Base-by-base conservation (phyloP, 2,329 filamentous ascomycete genomes). In the Xylariaceae sp. region DNA sequence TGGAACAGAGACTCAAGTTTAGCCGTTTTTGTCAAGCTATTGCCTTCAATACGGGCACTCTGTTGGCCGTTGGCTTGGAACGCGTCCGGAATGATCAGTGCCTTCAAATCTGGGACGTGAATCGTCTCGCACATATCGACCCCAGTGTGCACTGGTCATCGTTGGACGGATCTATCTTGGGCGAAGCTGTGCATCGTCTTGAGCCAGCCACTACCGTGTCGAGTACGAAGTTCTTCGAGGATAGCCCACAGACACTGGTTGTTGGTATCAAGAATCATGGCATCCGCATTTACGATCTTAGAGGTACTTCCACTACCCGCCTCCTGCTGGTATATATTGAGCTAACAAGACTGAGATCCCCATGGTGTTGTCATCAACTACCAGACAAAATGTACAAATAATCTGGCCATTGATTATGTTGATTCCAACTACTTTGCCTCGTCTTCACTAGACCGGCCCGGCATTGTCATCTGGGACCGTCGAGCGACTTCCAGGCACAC, bases 351-450 rank as follows among this genome's bases (percentile, higher is more conserved):
- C 68, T 39, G 58, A 78, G 74, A 76, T 77, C 80, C 82, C 42
- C 76, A 81, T 39, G 77, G 77, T 11, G 76, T 78, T 17, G 80
- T 81, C 5, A 76, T 82, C 52, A 84, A 78, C n/a, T 87, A 86
- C 64, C 82, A 82, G 62, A 88, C 85, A 3, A 84, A 82, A 65
- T 86, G 84, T 67, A 87, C 86, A 71, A 88, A 88, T 66, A 88
- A 88, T 64, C 72, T 94, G 57, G 83, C 89, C 13, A 89, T 94
- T 61, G 89, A 94, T 74, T 89, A 89, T 61, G 78, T 85, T 18
- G 88, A 95, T 67, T 85, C 88, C 64, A 92, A 94, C 67, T 93
- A 92, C 73, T 93, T 94, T 74, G 86, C 90, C 1, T 92, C 90
- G 1, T 90, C 89, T 11, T 87, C 88, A 2, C 76, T 90, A 10